Evolutionary conservation across 345 rosid species (phyloP).

Genomic region (Sonneratia alba): DNA sequence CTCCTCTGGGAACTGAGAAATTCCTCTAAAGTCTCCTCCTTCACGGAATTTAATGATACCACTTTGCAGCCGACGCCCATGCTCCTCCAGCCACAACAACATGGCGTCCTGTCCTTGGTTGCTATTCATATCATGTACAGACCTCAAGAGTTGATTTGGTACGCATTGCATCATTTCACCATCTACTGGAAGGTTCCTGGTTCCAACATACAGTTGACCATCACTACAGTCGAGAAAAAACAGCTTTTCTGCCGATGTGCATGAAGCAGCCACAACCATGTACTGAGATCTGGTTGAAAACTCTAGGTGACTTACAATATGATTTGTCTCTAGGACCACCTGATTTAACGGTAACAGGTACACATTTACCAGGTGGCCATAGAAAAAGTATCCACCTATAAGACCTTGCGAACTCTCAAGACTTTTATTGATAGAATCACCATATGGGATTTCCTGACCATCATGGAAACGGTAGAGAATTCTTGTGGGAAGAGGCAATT

Average conservation of each 20-base stretch:
- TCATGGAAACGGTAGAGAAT: conserved; percentile 72
- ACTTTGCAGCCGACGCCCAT: conserved; percentile 42
- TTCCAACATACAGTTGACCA: conserved; percentile 55
- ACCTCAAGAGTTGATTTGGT: conserved; percentile 42
- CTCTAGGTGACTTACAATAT: conserved; percentile 15
- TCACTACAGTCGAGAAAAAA: conserved; percentile 68
- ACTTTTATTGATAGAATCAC: background rate
- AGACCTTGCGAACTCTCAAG: conserved; percentile 32
- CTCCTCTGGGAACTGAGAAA: conserved; percentile 66
- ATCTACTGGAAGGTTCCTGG: conserved; percentile 23
- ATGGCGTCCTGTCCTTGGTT: conserved; percentile 65
- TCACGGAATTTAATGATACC: conserved; percentile 46
- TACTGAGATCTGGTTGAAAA: conserved; percentile 20
- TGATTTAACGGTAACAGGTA: conserved; percentile 44
- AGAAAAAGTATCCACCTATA: conserved; percentile 70
- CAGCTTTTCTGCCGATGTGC: conserved; percentile 22
- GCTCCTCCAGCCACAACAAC: conserved; percentile 94
- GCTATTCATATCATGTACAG: conserved; percentile 32
- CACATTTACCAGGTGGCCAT: conserved; percentile 52
- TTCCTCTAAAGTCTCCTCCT: conserved; percentile 27
- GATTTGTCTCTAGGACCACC: conserved; percentile 36
- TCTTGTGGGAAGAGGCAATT: conserved; percentile 68
- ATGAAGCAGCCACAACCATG: conserved; percentile 55
- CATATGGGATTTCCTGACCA: conserved; percentile 44
- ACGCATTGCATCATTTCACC: conserved; percentile 80